These are phyloP conservation scores for Fraxinus ornus DNA, from an alignment of 305 asterid species.

Conservation along the genomic window DNA sequence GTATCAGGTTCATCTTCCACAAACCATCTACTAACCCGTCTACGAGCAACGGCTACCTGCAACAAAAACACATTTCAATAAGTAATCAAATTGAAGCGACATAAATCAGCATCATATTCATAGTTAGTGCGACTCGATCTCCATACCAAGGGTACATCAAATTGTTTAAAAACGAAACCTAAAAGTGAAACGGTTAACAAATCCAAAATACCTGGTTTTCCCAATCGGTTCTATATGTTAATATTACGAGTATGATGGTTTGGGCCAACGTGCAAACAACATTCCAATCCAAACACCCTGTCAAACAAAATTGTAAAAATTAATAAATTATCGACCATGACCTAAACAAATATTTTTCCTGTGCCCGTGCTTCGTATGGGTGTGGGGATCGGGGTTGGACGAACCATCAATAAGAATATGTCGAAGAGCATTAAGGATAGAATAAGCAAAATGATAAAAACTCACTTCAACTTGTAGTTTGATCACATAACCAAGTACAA, in stretches of 20 bases:
- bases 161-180: neutral
- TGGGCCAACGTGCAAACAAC: slow-evolving; percentile 53
- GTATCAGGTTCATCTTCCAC: slow-evolving; percentile 29
- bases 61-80: neutral
- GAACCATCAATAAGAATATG: neutral
- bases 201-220: slow-evolving; percentile 46
- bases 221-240: slow-evolving; percentile 63
- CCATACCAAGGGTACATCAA: neutral
- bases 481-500: slow-evolving; percentile 58
- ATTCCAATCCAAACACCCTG: slow-evolving; percentile 87
- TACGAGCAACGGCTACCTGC: slow-evolving; percentile 36
- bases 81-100: neutral
- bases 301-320: neutral
- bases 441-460: neutral
- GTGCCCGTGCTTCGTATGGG: neutral
- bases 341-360: neutral
- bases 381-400: neutral
- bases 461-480: slow-evolving; percentile 54
- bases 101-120: neutral
- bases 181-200: neutral
- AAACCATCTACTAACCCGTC: slow-evolving; percentile 36
- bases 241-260: slow-evolving; percentile 39
- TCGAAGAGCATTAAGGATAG: neutral
- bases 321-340: too few relatives aligned
- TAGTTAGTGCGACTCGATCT: neutral